phyloP scores from a whole-genome alignment of 257 asterid genomes.

The Mitragyna speciosa region DNA sequence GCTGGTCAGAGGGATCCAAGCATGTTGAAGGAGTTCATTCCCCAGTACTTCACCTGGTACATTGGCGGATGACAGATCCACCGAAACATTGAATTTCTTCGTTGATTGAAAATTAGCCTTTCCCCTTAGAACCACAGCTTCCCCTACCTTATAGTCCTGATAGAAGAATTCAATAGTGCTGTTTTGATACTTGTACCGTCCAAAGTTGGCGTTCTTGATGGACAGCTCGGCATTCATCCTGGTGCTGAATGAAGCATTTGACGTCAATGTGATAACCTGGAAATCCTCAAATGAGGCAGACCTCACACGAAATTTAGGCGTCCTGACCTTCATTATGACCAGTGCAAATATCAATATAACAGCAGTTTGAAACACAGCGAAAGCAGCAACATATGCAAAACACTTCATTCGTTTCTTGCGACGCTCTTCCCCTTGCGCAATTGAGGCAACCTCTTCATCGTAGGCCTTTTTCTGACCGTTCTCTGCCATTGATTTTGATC shows the following conservation, averaged over 20 bases:
- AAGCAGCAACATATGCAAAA: conserved; percentile 27
- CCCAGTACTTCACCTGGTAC: conserved; percentile 9
- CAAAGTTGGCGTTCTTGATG: conserved; percentile 46
- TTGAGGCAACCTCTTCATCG: conserved; percentile 13
- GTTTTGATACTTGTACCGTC: conserved; percentile 37
- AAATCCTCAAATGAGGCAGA: conserved; percentile 19
- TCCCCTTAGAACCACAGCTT: conserved; percentile 17
- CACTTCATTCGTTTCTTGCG: conserved; percentile 38
- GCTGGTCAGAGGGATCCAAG: conserved; percentile 31
- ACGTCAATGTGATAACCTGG: background rate
- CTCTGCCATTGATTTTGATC: background rate
- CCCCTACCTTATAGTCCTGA: conserved; percentile 28
- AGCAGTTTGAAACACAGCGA: conserved; percentile 33
- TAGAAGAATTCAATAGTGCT: conserved; percentile 36
- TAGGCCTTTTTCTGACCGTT: background rate
- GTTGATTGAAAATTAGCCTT: conserved; percentile 28
- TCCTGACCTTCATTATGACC: conserved; percentile 30
- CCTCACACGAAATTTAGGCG: conserved; percentile 38
- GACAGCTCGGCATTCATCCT: conserved; percentile 28
- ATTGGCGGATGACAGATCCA: conserved; percentile 17
- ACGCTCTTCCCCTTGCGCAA: conserved; percentile 13
- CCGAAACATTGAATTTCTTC: conserved; percentile 19
- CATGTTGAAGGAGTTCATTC: conserved; percentile 20
- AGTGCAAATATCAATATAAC: conserved; percentile 32
- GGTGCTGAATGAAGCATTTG: conserved; percentile 23